A percentile compares a stretch with the other conserved stretches of the same genome.
Conservation (phyloP, 768 basidiomycete species). For the Pulveroboletus frians region DNA sequence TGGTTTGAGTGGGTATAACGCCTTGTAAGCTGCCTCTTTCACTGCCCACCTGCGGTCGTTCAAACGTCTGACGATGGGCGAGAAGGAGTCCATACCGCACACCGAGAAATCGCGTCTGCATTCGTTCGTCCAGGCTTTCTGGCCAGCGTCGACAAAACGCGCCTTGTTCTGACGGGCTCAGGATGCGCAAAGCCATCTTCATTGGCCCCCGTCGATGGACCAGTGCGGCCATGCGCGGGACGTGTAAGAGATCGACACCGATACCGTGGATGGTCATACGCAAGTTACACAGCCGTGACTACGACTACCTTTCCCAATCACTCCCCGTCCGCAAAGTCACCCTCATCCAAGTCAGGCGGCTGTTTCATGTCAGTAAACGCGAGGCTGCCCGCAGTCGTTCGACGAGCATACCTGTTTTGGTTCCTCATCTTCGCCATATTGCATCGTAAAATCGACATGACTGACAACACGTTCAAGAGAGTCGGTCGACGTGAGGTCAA, state of each 20-base stretch:
- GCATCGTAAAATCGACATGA: conserved; percentile 97
- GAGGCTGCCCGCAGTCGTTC: neutral
- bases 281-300: neutral
- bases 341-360: conserved; percentile 92
- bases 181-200: conserved; percentile 56
- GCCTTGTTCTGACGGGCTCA: conserved; percentile 44
- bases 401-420: conserved; percentile 71
- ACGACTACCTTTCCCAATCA: conserved; percentile 23
- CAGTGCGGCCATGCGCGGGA: conserved; percentile 59
- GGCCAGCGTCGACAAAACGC: conserved; percentile 23
- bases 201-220: conserved; percentile 42
- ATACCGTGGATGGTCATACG: conserved; percentile 64
- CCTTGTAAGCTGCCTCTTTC: conserved; percentile 87
- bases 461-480: conserved; percentile 87
- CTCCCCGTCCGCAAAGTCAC: conserved; percentile 79
- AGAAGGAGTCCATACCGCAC: conserved; percentile 49
- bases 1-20: conserved; percentile 61
- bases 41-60: conserved; percentile 59
- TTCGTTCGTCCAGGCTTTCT: conserved; percentile 8
- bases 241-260: conserved; percentile 68
- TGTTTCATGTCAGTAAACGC: conserved; percentile 30
- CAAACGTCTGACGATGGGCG: neutral
- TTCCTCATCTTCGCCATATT: conserved; percentile 98
- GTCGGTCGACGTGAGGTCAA: conserved; percentile 86
- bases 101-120: conserved; percentile 50